Evolutionary conservation across 805 yeast species (phyloP), one percentile per base, ranked within the genome.

Genomic region (Priceomyces fermenticarens): DNA sequence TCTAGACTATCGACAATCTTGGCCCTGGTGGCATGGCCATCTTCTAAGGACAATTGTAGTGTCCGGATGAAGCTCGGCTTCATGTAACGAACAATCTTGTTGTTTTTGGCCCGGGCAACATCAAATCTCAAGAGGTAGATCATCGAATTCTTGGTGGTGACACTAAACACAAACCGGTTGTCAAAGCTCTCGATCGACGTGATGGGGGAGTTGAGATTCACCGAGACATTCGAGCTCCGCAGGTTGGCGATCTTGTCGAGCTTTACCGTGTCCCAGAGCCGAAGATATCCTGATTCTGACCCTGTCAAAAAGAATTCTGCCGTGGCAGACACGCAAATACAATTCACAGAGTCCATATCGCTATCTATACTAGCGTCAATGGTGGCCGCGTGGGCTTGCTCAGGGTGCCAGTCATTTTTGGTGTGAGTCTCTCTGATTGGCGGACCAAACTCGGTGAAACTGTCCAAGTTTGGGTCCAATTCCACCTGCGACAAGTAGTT

Each of bases 251-350:
- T 85, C 40, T 75, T 75, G 39, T 82, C 88, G 29, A 90, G 62
- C 43, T 80, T 77, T 8, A 65, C 52, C 0, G 82, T 61, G 54
- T 88, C 95, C 97, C 97, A 93, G 0, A 91, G 60, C 47, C 80
- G 83, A 30, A 93, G 53, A 1, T 65, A 55, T 0, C 97, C 96
- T 23, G 75, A 74, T 36, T 81, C 85, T 6, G 93, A 87, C 2
- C 89, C 96, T 2, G 93, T 81, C 2, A 88, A 65, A 47, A 91
- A 81, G 47, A 78, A 83, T 16, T 76, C 75, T 11, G 79, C 73
- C 23, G 83, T 81, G 0, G 84, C 81, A 4, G 86, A 73, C 0
- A 78, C 74, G 1, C 72, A 77, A 7, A 88, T 55, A 20, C 81
- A 63, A 15, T 72, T 79, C n/a, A 89, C 67, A 1, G 61, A 58